Base-by-base conservation (phyloP, 139 green algal genomes). In the Diplosphaera chodatii region DNA sequence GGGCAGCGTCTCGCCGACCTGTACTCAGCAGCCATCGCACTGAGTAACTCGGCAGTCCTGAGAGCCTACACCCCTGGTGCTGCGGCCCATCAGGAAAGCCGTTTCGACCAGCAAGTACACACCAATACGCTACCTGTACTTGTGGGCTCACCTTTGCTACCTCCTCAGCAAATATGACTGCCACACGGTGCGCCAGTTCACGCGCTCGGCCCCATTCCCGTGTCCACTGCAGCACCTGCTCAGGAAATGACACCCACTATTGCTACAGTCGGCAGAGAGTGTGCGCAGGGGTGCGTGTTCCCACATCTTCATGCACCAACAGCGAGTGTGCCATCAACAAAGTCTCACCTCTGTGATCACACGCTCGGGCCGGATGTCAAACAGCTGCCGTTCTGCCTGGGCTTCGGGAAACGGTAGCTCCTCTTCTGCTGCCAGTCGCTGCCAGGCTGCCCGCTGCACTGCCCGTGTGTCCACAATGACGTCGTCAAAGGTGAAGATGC, bases 201-300 rank as follows among this genome's bases (percentile, higher is more conserved):
- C 82, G 71, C 1, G 84, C 90, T 23, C 67, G 66, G 15, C 70
- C 69, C 71, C 76, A 83, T 64, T 87, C 74, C 23, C 67, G 29
- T 1, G 89, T 91, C 87, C 89, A 95, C 55, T 85, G 75, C 73
- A 95, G 74, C 63, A 93, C 64, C 71, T 86, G 65, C 32, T 69
- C 75, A 30, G 40, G n/a, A 13, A 55, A n/a, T n/a, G n/a, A n/a
- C n/a, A n/a, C n/a, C n/a, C n/a, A n/a, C n/a, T n/a, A n/a, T n/a
- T n/a, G n/a, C n/a, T n/a, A n/a, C n/a, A n/a, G n/a, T n/a, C n/a
- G n/a, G n/a, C n/a, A n/a, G n/a, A n/a, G n/a, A n/a, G n/a, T n/a
- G n/a, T n/a, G n/a, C n/a, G n/a, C n/a, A n/a, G n/a, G n/a, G n/a
- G n/a, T n/a, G n/a, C n/a, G n/a, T n/a, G n/a, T n/a, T n/a, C n/a